Base-by-base conservation (phyloP, 2,329 filamentous ascomycete species). In the Colletotrichum echinochloae region DNA sequence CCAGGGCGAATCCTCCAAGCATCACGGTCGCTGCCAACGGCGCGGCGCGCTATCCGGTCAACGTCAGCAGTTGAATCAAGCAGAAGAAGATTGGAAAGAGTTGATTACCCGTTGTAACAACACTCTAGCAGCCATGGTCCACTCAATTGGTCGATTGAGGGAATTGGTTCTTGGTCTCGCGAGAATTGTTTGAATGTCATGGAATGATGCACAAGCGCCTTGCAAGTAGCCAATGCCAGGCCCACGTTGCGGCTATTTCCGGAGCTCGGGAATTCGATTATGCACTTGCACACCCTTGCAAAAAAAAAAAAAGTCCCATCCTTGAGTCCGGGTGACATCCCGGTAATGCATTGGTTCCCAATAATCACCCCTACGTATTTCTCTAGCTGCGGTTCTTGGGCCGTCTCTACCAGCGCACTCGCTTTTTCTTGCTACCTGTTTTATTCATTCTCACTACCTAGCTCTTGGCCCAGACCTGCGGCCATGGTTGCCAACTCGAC, bases 41-140 rank as follows among this genome's bases (percentile, higher is more conserved):
- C 81, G 86, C 84, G 76, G 83, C 84, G 81, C 83, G 84, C 85
- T 89, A 79, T 73, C 73, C 64, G 68, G 66, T 73, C 73, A 61
- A 37, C 23, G 33, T 70, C 48, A 71, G 69, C 39, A 20, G 23
- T 39, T 5, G 28, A 37, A 48, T 39, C 7, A 41, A 41, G 23
- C 9, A 18, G 2, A 23, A 59, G 6, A 37, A 4, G 18, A 61
- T 55, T 41, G 4, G n/a, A 16, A 33, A 46, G 26, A 41, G 59
- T 18, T 12, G 55, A 82, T 79, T 78, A 89, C 87, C 84, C 83
- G 84, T 81, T 84, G 85, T 77, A 89, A 81, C 80, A 89, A 82
- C 81, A 88, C 82, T 88, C 87, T 86, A 77, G 87, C 84, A 82
- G 87, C 87, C 87, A 89, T 89, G 79, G 79, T 85, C 78, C 77